phyloP scores from a whole-genome alignment of 1,284 basidiomycete species.

The Trametes polyzona region DNA sequence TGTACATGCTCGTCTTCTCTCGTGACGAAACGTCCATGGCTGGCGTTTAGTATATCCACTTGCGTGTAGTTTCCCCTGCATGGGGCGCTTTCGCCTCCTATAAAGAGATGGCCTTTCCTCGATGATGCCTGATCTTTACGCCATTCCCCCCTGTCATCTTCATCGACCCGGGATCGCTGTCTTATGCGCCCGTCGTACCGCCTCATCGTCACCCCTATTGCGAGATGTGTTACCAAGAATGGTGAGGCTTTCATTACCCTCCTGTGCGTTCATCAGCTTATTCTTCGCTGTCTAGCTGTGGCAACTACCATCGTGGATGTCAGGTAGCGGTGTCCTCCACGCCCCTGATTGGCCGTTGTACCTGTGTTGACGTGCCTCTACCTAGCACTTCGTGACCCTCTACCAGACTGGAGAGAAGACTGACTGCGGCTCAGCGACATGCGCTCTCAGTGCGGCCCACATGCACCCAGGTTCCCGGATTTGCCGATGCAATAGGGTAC shows the following conservation, averaged over 20 bases:
- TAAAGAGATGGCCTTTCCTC: conserved; percentile 9
- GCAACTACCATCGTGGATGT: conserved; percentile 68
- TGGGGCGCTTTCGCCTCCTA: conserved; percentile 18
- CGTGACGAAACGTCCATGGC: conserved; percentile 20
- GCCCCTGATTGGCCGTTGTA: not conserved
- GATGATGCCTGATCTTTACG: conserved; percentile 15
- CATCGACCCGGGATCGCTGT: not conserved
- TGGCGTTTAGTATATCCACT: conserved; percentile 21
- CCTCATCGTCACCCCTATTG: not conserved
- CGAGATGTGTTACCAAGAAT: conserved; percentile 49
- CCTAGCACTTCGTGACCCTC: conserved; percentile 59
- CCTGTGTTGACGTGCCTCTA: not conserved
- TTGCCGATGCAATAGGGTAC: conserved; percentile 39
- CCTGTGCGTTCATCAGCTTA: not conserved
- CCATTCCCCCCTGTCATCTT: conserved; percentile 14
- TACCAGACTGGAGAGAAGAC: conserved; percentile 50
- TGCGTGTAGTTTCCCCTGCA: conserved; percentile 9
- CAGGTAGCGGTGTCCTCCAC: conserved; percentile 43
- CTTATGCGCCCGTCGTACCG: not conserved
- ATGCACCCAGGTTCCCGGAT: conserved; percentile 47
- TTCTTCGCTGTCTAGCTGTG: conserved; percentile 44
- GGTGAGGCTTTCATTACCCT: conserved; percentile 34
- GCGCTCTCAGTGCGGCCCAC: conserved; percentile 48
- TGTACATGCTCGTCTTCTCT: conserved; percentile 16
- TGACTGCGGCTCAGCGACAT: conserved; percentile 47